Base-by-base conservation (phyloP, 2,329 filamentous ascomycete species). In the Hypoxylon sp. region DNA sequence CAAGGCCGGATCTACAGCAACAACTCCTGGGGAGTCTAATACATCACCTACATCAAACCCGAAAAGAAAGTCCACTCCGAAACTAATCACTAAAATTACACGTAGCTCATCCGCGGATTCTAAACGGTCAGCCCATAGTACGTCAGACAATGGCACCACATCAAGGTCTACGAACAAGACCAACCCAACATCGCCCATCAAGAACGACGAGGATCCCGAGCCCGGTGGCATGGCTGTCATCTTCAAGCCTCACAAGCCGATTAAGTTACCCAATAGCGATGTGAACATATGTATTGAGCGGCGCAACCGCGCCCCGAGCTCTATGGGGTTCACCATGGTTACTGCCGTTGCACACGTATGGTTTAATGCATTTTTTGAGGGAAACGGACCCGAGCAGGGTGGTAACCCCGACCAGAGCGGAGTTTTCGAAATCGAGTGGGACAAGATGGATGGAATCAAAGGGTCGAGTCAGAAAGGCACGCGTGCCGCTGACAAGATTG, bases 351-450 rank as follows among this genome's bases (percentile, higher is more conserved):
- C 94, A 0, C 95, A 98, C 74, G 92, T 97, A 14, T 99, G 96
- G 96, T 97, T 97, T 83, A 99, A 99, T 74, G 84, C 89, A 1
- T 98, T 89, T 78, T 98, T 98, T 73, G 96, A 98, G 79, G 93
- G 94, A 45, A 82, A 87, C 18, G 91, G 91, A 0, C 89, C 91
- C 0, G 91, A 93, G 73, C 83, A 89, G 42, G 78, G 81, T 26
- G 92, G 91, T 22, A 80, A 83, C 14, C 83, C 92, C 0, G 85
- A 91, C 50, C 85, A 89, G 44, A 91, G 85, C 8, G 95, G 86
- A 9, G 81, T 88, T 2, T 88, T 88, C 51, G 78, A 81, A 61
- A 84, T 88, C 26, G 83, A 84, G 0, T 88, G 86, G 86, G 85
- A 87, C 38, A 82, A 83, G 56, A 92, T 99, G 88, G 96, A 99